Evolutionary conservation across 2,329 filamentous ascomycete genomes (phyloP).

Genomic region (Fonsecaea erecta): DNA sequence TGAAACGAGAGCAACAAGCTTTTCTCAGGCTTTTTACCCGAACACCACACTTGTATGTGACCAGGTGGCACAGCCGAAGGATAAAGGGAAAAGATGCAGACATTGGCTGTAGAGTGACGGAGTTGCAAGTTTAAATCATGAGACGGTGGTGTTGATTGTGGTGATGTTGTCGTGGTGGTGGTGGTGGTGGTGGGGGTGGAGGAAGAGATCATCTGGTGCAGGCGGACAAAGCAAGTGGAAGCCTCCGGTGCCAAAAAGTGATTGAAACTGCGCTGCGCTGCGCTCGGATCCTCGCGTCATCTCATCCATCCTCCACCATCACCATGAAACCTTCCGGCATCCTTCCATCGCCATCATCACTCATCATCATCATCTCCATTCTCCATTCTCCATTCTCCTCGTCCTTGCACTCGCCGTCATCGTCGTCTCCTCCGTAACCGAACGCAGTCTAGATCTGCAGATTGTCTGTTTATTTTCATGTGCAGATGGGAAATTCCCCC

Average conservation of each 20-base stretch:
- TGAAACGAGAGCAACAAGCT: background rate
- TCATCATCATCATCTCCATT: background rate
- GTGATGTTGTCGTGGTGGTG: background rate
- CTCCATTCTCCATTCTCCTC: background rate
- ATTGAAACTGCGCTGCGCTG: slow-evolving; percentile 1
- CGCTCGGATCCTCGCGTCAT: slow-evolving; percentile 5
- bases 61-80: background rate
- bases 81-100: background rate
- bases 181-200: background rate
- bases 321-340: background rate
- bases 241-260: background rate
- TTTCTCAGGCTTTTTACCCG: background rate
- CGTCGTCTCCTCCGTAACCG: background rate
- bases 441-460: background rate
- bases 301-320: background rate
- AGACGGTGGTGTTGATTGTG: background rate
- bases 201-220: background rate
- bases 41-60: background rate
- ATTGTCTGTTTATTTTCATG: background rate
- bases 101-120: background rate
- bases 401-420: background rate
- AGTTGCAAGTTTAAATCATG: background rate
- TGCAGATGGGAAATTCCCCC: background rate
- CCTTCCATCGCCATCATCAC: background rate
- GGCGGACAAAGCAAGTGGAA: background rate